Conservation (phyloP, 768 basidiomycete genomes). For the Russula brevipes region DNA sequence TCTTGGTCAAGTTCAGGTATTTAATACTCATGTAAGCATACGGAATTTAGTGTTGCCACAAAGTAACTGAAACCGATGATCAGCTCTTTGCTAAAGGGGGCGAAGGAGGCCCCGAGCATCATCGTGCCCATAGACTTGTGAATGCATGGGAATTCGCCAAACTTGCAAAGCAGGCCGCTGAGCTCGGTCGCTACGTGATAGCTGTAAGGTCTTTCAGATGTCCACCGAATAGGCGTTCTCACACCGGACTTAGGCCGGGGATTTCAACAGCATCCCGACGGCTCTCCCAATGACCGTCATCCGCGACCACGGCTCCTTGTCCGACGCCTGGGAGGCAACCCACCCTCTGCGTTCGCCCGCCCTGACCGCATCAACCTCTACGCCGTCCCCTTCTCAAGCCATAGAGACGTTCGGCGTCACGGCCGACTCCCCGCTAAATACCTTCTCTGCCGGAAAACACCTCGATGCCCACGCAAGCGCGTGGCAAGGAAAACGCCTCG, state of each 20-base stretch:
- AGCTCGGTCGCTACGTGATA: slow-evolving; percentile 79
- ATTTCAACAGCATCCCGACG: slow-evolving; percentile 83
- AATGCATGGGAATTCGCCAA: slow-evolving; percentile 91
- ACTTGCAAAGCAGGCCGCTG: slow-evolving; percentile 65
- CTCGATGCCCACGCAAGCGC: slow-evolving; percentile 55
- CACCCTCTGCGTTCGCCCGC: slow-evolving; percentile 45
- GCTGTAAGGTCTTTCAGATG: slow-evolving; percentile 50
- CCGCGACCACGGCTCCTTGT: slow-evolving; percentile 55
- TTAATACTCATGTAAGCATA: slow-evolving; percentile 79
- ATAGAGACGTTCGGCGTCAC: slow-evolving; percentile 74
- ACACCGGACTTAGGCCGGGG: slow-evolving; percentile 56
- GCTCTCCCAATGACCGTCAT: slow-evolving; percentile 76
- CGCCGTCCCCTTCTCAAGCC: slow-evolving; percentile 52
- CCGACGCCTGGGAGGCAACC: slow-evolving; percentile 71
- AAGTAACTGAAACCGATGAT: background rate
- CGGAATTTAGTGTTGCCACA: background rate
- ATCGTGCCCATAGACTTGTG: slow-evolving; percentile 74
- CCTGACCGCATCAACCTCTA: slow-evolving; percentile 26
- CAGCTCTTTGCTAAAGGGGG: slow-evolving; percentile 78
- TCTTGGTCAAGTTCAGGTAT: slow-evolving; percentile 74
- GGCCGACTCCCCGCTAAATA: slow-evolving; percentile 88
- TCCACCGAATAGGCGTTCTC: slow-evolving; percentile 11
- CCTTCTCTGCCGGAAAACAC: slow-evolving; percentile 74
- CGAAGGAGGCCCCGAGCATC: slow-evolving; percentile 73
- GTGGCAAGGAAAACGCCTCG: slow-evolving; percentile 86